Percentiles rank a stretch among this genome's conserved stretches.
These are phyloP conservation scores for Triangularia setosa DNA, from an alignment of 2,329 filamentous ascomycete genomes.

Conservation along the genomic window DNA sequence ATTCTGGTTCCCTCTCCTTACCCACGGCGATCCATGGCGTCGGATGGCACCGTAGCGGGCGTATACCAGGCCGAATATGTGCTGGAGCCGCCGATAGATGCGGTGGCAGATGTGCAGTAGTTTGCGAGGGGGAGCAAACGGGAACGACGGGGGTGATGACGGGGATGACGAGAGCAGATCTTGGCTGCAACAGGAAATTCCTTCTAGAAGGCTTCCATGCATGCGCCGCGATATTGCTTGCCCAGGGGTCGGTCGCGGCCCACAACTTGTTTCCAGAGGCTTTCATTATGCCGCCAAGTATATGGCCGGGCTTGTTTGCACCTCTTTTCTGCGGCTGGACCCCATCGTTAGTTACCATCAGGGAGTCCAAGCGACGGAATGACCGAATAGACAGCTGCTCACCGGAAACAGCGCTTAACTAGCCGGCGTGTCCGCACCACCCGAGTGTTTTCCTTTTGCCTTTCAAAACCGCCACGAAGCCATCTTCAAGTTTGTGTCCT, in stretches of 20 bases:
- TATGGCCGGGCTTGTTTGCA: slow-evolving; percentile 7
- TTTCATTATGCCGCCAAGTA: slow-evolving; percentile 5
- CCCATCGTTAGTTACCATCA: background rate
- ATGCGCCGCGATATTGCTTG: slow-evolving; percentile 16
- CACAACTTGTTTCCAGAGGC: background rate
- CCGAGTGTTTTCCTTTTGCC: background rate
- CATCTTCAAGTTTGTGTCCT: background rate
- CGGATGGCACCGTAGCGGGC: background rate
- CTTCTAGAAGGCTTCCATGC: slow-evolving; percentile 22
- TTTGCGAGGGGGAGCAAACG: background rate
- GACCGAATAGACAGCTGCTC: slow-evolving; percentile 11
- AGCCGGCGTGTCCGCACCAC: background rate
- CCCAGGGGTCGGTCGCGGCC: slow-evolving; percentile 1
- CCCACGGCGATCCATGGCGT: background rate
- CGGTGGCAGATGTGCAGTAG: background rate
- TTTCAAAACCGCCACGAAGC: background rate
- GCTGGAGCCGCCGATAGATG: background rate
- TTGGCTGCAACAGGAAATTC: slow-evolving; percentile 10
- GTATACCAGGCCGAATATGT: background rate
- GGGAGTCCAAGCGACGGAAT: slow-evolving; percentile 12
- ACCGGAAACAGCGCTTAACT: background rate
- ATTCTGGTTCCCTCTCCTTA: background rate
- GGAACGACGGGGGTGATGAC: background rate
- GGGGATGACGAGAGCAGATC: slow-evolving; percentile 3
- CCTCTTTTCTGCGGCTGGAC: background rate